These are phyloP conservation scores for Xylaria nigripes DNA, from an alignment of 495 filamentous ascomycete species.

Conservation along the genomic window DNA sequence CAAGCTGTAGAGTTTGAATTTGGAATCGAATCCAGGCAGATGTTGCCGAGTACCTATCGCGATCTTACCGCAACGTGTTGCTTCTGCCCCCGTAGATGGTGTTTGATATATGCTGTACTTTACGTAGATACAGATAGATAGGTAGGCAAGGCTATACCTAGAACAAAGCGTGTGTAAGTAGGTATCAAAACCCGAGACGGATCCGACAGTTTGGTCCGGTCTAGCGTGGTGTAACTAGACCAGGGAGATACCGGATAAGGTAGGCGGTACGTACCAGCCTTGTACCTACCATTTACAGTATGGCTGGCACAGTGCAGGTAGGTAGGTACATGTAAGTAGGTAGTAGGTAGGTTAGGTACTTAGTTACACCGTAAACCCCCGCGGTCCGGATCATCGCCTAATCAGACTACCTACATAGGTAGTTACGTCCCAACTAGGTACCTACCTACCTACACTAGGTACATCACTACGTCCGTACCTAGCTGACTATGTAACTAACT, in stretches of 20 bases:
- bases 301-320: background rate
- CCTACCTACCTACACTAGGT: no score
- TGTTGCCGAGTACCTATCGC: background rate
- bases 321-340: background rate
- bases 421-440: no score
- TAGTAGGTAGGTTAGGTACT: no score
- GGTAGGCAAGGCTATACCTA: no score
- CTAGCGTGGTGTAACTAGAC: conserved; percentile 6
- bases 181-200: background rate
- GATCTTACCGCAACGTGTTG: background rate
- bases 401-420: no score
- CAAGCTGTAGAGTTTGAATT: conserved; percentile 4
- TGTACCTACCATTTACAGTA: no score
- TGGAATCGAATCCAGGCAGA: background rate
- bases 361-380: no score
- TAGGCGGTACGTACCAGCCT: background rate
- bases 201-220: conserved; percentile 6
- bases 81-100: background rate
- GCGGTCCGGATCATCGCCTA: no score
- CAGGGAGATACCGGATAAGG: background rate
- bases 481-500: no score
- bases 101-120: no score
- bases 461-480: no score
- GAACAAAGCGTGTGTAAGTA: background rate
- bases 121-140: no score